Evolutionary conservation across 2,329 filamentous ascomycete species (phyloP), one percentile per base, ranked within the genome.

Genomic region (Phyllosticta citribraziliensis): DNA sequence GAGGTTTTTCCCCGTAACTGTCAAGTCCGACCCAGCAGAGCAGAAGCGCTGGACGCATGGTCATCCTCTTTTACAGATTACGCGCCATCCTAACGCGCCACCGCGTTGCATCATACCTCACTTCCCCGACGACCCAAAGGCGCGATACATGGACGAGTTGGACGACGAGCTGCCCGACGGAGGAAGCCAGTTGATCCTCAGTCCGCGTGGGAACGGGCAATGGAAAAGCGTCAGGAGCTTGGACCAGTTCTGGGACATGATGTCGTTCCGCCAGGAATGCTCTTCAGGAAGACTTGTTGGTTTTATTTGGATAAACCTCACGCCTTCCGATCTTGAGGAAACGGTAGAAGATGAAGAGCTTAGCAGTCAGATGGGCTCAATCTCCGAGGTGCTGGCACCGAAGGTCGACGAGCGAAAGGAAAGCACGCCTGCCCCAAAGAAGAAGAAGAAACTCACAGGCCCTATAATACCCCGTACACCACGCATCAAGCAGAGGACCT

Each of bases 241-340:
- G 51, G 89, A 92, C n/a, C 86, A 92, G 66, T 99, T 99, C 70
- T 99, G 94, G 94, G 94, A 99, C 64, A 88, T 96, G 82, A 97
- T 99, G 93, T 88, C 92, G 0, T 97, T 89, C 70, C 82, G 94
- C 61, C 94, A 97, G 72, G 94, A 99, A 70, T 99, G 94, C 70
- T 96, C 92, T 0, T 90, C 91, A 35, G 95, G 94, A 0, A 82
- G 92, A 19, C 81, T 96, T 69, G 95, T 96, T 0, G 95, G 95
- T 0, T 99, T 99, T 67, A 81, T 97, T 25, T 99, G 95, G 93
- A 77, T 97, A 25, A 87, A 97, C 0, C 88, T 97, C 55, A 82
- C 80, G 65, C 87, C 91, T 35, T 80, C 84, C 0, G 73, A 76
- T 5, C 64, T 67, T 0, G 67, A 68, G 40, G 58, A 66, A 3